Base-by-base conservation (phyloP, 352 stramenopile species). In the Halophytophthora batemanensis region DNA sequence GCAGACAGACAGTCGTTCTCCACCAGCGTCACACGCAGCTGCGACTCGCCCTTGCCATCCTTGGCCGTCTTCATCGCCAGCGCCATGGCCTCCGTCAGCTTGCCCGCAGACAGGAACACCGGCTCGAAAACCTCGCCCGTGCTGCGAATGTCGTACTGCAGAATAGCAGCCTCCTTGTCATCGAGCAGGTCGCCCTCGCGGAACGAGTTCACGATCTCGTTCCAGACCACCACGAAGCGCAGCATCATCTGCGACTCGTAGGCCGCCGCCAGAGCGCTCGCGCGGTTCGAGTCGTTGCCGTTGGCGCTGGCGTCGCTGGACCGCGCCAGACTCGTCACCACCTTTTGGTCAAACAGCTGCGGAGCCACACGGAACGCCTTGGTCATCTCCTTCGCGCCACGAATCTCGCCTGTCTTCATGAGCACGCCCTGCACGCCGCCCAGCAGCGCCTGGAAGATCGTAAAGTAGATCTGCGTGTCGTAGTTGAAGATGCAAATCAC, bases 121-220 rank as follows among this genome's bases (percentile, higher is more conserved):
- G 84, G 84, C 50, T 94, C 84, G 39, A 91, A 93, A 22, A 94
- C 84, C 56, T 91, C 80, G 6, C 84, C 84, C 12, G 83, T 90
- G 59, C 82, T 91, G 39, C 77, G 82, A 23, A 94, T 93, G 56
- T 93, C 79, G 47, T 90, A 90, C 58, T 90, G 79, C 31, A 90
- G 50, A 23, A 90, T 87, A 7, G 79, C 78, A 1, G 79, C 79
- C 46, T 90, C 79, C 48, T 88, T 90, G 52, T 90, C 79, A 18
- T 90, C 79, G 4, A 90, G 48, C 39, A 90, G 50, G 58, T 90
- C 79, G 4, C 73, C 71, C 50, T 86, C 77, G 14, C 79, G 74
- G 60, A 90, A 90, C 6, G 77, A 88, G 59, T 90, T 90, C 5
- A 90, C 78, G 34, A 88, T 88, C 45, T 90, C 79, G 46, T 90